phyloP scores from a whole-genome alignment of 2,329 filamentous ascomycete species.

The Leptographium procerum region DNA sequence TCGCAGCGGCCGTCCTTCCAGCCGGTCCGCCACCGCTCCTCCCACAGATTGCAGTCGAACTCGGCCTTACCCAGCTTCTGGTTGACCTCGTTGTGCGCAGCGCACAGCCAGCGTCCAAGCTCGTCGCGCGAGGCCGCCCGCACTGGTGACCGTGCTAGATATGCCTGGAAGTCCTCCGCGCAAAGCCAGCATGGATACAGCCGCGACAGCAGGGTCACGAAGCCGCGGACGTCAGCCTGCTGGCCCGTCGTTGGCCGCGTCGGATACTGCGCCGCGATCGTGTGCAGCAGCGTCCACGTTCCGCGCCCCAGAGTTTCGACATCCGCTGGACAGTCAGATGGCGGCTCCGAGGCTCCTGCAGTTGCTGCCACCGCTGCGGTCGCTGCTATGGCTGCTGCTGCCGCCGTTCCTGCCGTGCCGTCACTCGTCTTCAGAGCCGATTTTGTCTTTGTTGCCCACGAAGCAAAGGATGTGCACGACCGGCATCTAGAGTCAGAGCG shows the following conservation, averaged over 20 bases:
- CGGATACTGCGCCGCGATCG: conserved; percentile 81
- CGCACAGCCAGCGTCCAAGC: conserved; percentile 74
- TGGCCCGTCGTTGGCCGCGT: conserved; percentile 52
- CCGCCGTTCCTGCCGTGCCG: conserved; percentile 19
- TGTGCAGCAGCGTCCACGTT: conserved; percentile 89
- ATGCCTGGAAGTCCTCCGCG: conserved; percentile 78
- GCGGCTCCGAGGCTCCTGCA: conserved; percentile 24
- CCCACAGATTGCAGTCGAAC: conserved; percentile 86
- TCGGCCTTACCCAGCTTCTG: conserved; percentile 77
- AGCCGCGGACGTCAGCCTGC: conserved; percentile 65
- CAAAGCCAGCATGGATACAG: conserved; percentile 95
- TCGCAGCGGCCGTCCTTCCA: conserved; percentile 62
- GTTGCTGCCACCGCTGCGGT: conserved; percentile 20
- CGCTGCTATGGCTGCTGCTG: conserved; percentile 15
- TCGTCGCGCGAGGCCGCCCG: conserved; percentile 47
- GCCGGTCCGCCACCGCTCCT: conserved; percentile 88
- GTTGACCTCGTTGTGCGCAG: conserved; percentile 81
- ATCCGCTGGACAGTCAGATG: conserved; percentile 74
- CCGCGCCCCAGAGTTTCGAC: conserved; percentile 77
- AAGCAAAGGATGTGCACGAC: conserved; percentile 56
- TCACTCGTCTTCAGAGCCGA: conserved; percentile 23
- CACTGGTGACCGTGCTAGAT: conserved; percentile 64
- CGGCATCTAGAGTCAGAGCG: conserved; percentile 44
- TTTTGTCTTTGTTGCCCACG: conserved; percentile 45
- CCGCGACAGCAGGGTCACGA: conserved; percentile 70